Evolutionary conservation across 1,139 yeast genomes (phyloP), one percentile per base, ranked within the genome.

Genomic region (Kodamaea derodonti): DNA sequence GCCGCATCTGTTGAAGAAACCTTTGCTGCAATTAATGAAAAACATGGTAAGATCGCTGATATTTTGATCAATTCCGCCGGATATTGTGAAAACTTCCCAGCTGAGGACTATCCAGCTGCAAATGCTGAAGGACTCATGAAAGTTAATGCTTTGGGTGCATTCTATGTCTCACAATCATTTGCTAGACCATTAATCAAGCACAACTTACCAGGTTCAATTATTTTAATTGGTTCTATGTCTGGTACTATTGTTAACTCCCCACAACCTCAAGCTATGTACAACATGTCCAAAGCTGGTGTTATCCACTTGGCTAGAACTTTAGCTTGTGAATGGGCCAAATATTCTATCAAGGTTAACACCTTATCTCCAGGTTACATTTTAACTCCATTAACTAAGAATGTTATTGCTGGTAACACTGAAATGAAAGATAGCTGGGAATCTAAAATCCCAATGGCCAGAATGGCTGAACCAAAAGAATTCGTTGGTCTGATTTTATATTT

Each of bases 11-110:
- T 84, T 36, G 82, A 79, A 37, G 60, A 64, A 26, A 69, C 77
- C 8, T 75, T 75, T 41, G 57, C 59, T 15, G 60, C 65, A 26
- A 73, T 84, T 54, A 66, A 69, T 47, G 63, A 62, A 31, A 79
- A 74, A 48, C 86, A 81, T 56, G 75, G 71, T 33, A 72, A 72
- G 42, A 69, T 80, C 32, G 78, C 87, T 26, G 77, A 80, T 49
- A 64, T 83, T 42, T 70, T 84, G 49, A 72, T 84, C 42, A 84
- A 84, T 63, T 72, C 87, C 33, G 94, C 95, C 10, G 94, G 95
- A n/a, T 84, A 80, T 65, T 80, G 87, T 55, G 88, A 83, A 56
- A 83, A 81, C 63, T 76, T 71, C 60, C 75, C 86, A 3, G 94
- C 94, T 20, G 77, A 80, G 49, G 85, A 82, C 34, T 84, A 84